phyloP scores from a whole-genome alignment of 176 grass and related monocot genomes.

The Tillandsia leiboldiana region DNA sequence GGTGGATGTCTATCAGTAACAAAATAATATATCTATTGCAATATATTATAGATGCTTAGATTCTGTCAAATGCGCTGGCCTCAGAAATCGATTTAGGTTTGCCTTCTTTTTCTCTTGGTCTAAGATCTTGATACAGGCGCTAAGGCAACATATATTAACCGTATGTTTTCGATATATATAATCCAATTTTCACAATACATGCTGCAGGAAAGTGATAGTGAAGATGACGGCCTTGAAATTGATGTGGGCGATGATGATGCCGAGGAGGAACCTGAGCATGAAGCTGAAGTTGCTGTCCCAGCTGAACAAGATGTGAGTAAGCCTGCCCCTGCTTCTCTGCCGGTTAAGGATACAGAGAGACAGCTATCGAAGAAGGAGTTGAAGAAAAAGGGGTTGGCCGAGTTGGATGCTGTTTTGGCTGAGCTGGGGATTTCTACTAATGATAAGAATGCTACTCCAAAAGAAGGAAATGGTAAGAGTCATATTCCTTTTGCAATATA shows the following conservation, averaged over 20 bases:
- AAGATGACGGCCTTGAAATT: constrained; percentile 71
- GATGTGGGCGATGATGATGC: constrained; percentile 66
- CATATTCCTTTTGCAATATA: not conserved
- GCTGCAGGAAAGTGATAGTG: constrained; percentile 82
- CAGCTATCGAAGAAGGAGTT: constrained; percentile 97
- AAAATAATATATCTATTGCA: too few species aligned
- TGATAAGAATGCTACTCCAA: constrained; percentile 27
- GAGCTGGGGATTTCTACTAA: constrained; percentile 73
- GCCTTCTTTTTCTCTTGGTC: too few species aligned
- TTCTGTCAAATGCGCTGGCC: too few species aligned
- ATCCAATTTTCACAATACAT: not conserved
- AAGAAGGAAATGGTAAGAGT: constrained; percentile 29
- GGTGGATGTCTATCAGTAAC: too few species aligned
- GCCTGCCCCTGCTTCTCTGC: constrained; percentile 25
- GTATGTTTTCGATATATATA: not conserved
- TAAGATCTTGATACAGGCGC: too few species aligned
- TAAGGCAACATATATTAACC: too few species aligned
- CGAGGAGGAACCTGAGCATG: constrained; percentile 51
- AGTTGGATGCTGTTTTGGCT: constrained; percentile 88
- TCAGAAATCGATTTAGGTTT: too few species aligned
- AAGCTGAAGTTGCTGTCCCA: constrained; percentile 30
- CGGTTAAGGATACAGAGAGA: constrained; percentile 78
- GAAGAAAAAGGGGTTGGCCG: constrained; percentile 94
- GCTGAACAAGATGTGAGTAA: constrained; percentile 33
- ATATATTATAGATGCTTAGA: too few species aligned